A percentile compares a stretch with the other conserved stretches of the same genome.
These are phyloP conservation scores for Citrus glauca DNA, from an alignment of 345 rosid species.

Conservation along the genomic window DNA sequence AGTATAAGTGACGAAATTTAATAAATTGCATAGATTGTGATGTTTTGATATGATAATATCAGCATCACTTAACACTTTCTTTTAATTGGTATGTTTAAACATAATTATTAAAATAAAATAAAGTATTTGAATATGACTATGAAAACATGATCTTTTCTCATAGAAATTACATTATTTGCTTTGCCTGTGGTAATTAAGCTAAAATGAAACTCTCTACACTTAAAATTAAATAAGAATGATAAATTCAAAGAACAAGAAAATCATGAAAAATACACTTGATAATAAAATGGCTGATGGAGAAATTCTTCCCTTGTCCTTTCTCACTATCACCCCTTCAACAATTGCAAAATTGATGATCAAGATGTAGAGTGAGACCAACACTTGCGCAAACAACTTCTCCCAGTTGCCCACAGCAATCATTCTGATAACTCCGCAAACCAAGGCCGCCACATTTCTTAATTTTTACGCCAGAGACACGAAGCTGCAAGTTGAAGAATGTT, in stretches of 20 bases:
- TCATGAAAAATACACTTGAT: constrained; percentile 9
- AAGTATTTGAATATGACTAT: too few relatives aligned
- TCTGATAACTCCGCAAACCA: constrained; percentile 27
- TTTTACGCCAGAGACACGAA: constrained; percentile 45
- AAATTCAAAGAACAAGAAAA: constrained; percentile 18
- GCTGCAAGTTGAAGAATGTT: constrained; percentile 19
- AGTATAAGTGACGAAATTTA: too few relatives aligned
- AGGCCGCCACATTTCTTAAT: constrained; percentile 29
- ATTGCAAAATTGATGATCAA: constrained; percentile 25
- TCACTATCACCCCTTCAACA: constrained; percentile 37
- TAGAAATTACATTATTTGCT: too few relatives aligned
- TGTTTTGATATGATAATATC: too few relatives aligned
- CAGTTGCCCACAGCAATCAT: constrained; percentile 14
- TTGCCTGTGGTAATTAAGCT: neutral
- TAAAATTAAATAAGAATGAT: neutral
- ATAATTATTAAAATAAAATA: too few relatives aligned
- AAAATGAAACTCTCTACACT: neutral
- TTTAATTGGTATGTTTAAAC: too few relatives aligned
- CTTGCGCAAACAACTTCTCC: constrained; percentile 25
- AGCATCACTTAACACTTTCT: too few relatives aligned
- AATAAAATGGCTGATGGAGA: constrained; percentile 15
- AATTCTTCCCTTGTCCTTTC: constrained; percentile 42
- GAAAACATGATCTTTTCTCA: too few relatives aligned
- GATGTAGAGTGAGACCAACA: constrained; percentile 25
- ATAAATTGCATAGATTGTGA: too few relatives aligned